Evolutionary conservation across 352 stramenopile genomes (phyloP).

Genomic region (Pythium apleroticum): DNA sequence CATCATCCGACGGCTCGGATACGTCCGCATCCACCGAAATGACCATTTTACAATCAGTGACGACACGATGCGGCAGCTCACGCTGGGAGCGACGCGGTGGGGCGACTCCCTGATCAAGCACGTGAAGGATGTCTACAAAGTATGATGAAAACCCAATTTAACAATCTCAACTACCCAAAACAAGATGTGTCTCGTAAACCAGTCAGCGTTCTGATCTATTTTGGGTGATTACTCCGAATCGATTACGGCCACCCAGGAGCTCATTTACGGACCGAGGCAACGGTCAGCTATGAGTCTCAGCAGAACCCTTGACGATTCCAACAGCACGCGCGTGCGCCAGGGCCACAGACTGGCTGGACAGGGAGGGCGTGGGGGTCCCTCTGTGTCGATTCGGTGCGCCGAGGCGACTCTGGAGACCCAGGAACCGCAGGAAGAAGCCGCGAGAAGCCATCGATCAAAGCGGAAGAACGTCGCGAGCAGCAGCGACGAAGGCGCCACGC

Average conservation of each 20-base stretch:
- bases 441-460: neutral
- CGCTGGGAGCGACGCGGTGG: constrained; percentile 36
- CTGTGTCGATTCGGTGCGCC: neutral
- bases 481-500: neutral
- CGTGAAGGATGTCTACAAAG: neutral
- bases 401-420: neutral
- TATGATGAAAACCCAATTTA: neutral
- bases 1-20: constrained; percentile 28
- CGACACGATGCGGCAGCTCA: constrained; percentile 28
- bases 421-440: neutral
- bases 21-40: constrained; percentile 29
- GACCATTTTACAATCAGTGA: constrained; percentile 30
- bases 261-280: neutral
- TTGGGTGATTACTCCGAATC: constrained; percentile 1
- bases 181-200: neutral
- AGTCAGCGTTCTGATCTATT: neutral
- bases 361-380: neutral
- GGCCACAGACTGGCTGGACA: neutral
- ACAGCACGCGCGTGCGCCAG: neutral
- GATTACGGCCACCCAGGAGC: neutral
- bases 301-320: neutral
- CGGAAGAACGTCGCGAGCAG: neutral
- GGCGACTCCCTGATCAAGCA: constrained; percentile 38
- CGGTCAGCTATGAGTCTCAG: neutral
- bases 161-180: neutral